Base-by-base conservation (phyloP, 257 asterid species). In the Oldenlandia corymbosa region DNA sequence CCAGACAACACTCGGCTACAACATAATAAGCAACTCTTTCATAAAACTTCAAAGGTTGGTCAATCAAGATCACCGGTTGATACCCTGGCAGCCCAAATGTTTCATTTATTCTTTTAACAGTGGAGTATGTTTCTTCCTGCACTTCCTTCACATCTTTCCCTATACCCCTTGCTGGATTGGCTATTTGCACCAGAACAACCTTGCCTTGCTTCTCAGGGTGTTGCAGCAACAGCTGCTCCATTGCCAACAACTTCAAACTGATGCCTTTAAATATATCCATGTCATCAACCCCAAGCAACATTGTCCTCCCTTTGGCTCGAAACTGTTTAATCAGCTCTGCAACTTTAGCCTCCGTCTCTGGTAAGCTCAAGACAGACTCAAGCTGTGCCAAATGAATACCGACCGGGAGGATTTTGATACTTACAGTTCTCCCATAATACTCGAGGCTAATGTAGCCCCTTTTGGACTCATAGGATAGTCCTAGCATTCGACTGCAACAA, bases 351-450 rank as follows among this genome's bases (percentile, higher is more conserved):
- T 81, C 85, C 0, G 97, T 84, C 69, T 87, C 88, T 0, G 81
- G 73, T 48, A 84, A 80, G 76, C 82, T 75, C 76, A 89, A 69
- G 62, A 87, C 88, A 2, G 90, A 85, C 60, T 86, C 86, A 70
- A 89, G 95, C 81, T 83, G 97, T 2, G 84, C 91, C 97, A 89
- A 81, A 67, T 89, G 95, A 50, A 89, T 89, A 52, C 97, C 97
- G 46, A 89, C 97, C 0, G 97, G 97, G n/a, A 89, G 89, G 65
- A 89, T 89, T 62, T 89, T 89, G 74, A 89, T 87, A 72, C 94
- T 89, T 10, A 89, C 95, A 0, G 95, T 89, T 57, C 97, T 77
- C 24, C 97, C 97, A n/a, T 89, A 89, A 67, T 89, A 89, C 71
- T 89, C 97, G 0, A 89, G 81, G 51, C 97, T 93, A 34, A 89